Base-by-base conservation (phyloP, 805 yeast species). In the Pichia occidentalis region DNA sequence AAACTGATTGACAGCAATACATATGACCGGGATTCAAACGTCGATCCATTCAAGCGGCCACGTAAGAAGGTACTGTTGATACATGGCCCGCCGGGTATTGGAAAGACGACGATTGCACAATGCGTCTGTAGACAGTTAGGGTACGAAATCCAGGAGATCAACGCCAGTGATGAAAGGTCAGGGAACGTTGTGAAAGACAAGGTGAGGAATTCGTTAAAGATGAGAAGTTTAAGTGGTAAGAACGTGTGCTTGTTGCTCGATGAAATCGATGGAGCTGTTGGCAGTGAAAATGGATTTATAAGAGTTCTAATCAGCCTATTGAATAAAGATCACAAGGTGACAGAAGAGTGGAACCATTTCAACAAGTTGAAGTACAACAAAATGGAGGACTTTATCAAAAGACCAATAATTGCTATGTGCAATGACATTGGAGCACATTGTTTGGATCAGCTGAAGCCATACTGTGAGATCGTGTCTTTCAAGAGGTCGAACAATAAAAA, bases 31-130 rank as follows among this genome's bases (percentile, higher is more conserved):
- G 39, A 37, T 20, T 44, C 44, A 4, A 46, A 44, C 5, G 29
- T 40, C 1, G 86, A 80, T 52, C 73, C 75, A 1, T 65, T 71
- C 28, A 66, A 71, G 21, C 63, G 88, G 39, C 88, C 88, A 0
- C 62, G 57, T 12, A 70, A 70, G 36, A 80, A 75, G 46, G 68
- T 92, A 0, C 54, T 92, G 16, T 62, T 92, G 28, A 71, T 92
- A 9, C 86, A 81, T 54, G 98, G 98, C 0, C 92, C 95, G 0
- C 87, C 95, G 0, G 98, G 98, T 2, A 69, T 82, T 13, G 98
- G 98, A 8, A 90, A 90, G 54, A 88, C 97, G 0, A 75, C 92
- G 0, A 79, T 87, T 2, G 85, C 90, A 0, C 96, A 88, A 52
- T 74, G 86, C 1, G 70, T 87, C 25, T 92, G 95, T 3, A 70